Base-by-base conservation (phyloP, 495 filamentous ascomycete species). In the Aspergillus bridgeri region DNA sequence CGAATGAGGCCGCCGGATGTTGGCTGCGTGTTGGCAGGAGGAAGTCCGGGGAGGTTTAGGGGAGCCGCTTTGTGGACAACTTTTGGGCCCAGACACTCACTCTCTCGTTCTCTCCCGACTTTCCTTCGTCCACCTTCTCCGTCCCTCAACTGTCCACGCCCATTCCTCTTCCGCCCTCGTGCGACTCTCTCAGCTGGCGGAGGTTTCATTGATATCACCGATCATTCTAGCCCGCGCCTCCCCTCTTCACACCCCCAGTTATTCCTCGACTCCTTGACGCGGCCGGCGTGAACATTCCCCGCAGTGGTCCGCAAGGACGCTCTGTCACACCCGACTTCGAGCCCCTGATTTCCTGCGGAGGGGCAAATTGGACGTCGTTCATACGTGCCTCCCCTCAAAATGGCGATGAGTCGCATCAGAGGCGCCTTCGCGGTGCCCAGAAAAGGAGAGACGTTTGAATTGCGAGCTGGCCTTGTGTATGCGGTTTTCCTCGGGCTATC, bases 391-490 rank as follows among this genome's bases (percentile, higher is more conserved):
- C 51, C 65, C 63, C 60, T 66, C 68, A 61, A 74, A 64, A 93
- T 96, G 89, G 94, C 94, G 66, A 92, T 97, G 72, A 97, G 94
- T 75, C 87, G 93, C 73, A 93, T 99, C 66, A 86, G 90, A 66
- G 91, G 90, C 73, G 94, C 92, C 72, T 96, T 99, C 72, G 86
- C 89, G 73, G 80, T 83, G 69, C 94, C 94, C 59, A 84, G 88
- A 69, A 99, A 99, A 79, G 94, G 94, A 73, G 94, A 99, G 78
- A 98, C 95, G 5, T 97, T 96, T 69, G 94, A 99, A 82, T 80
- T 99, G 76, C 87, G 95, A 73, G 91, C 93, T 60, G 94, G 94
- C 55, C 80, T 99, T 68, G 95, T 98, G 76, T 86, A 82, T 65
- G 83, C 21, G 51, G 33, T 42, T 51, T 58, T 65, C 55, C 56